Base-by-base conservation (phyloP, 108 stramenopile species). In the Skeletonema potamos region DNA sequence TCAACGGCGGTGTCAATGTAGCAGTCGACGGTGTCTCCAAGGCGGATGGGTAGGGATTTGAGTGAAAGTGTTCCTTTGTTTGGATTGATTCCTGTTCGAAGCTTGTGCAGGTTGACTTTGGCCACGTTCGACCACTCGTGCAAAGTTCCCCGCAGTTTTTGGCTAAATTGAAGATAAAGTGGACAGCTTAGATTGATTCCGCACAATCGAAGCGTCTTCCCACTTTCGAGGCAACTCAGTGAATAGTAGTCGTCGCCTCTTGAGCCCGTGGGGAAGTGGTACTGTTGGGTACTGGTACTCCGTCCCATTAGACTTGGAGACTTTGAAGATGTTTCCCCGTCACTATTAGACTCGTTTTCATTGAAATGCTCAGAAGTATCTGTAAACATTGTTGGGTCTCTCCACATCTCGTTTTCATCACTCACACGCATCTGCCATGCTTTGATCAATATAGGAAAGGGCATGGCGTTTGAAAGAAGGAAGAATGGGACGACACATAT, bases 21-120 rank as follows among this genome's bases (percentile, higher is more conserved):
- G 9, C 61, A 64, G 26, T 79, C 77, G 15, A 28, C 34, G 22
- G 67, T 59, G 41, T 79, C 77, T n/a, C 77, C 77, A 10, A 79
- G 29, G 13, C 66, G 48, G 11, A 67, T 26, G n/a, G 39, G 24
- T 17, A 54, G 15, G 3, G 56, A 33, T 15, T 58, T 65, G n/a
- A 79, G 30, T 39, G 72, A 64, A 37, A 54, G 15, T 4, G 36
- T 6, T 57, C 70, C 70, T 41, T 22, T 41, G 39, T 64, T 71
- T 43, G 34, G 59, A 46, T 77, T 77, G 26, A 41, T 48, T 1
- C 76, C 76, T 15, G 60, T 66, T 24, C 72, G 63, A 6, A 77
- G 30, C 32, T 72, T 77, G 15, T 66, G 20, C 10, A 77, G 26
- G 5, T 64, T 27, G 13, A 77, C 4, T 17, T 0, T 24, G 8